Evolutionary conservation across 2,329 filamentous ascomycete species (phyloP).

Genomic region (Cytospora chrysosperma): DNA sequence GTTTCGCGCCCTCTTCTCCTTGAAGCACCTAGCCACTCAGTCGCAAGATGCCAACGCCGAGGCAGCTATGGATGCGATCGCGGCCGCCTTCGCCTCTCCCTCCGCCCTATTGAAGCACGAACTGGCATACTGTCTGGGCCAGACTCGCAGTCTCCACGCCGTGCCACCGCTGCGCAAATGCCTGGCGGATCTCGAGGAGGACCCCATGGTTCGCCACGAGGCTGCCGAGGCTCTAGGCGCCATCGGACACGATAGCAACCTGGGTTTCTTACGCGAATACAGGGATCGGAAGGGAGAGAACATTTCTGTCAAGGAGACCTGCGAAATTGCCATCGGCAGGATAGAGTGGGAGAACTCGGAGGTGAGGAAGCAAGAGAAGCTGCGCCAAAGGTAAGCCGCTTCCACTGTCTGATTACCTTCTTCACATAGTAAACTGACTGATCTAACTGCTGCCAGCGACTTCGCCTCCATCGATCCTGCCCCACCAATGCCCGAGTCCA

Average conservation of each 20-base stretch:
- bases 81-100: constrained; percentile 77
- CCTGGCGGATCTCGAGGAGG: constrained; percentile 75
- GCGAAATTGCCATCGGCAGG: constrained; percentile 91
- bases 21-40: constrained; percentile 85
- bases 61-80: constrained; percentile 74
- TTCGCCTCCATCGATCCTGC: constrained; percentile 96
- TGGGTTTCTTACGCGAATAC: constrained; percentile 71
- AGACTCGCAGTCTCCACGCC: constrained; percentile 76
- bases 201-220: constrained; percentile 94
- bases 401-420: neutral
- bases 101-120: constrained; percentile 95
- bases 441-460: constrained; percentile 59
- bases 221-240: constrained; percentile 93
- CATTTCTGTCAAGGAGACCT: constrained; percentile 87
- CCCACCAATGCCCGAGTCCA: constrained; percentile 75
- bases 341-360: constrained; percentile 90
- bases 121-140: constrained; percentile 93
- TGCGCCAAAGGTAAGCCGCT: constrained; percentile 70
- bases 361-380: constrained; percentile 67
- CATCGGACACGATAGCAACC: constrained; percentile 70
- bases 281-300: constrained; percentile 75
- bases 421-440: neutral
- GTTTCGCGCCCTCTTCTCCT: constrained; percentile 94
- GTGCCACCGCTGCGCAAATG: constrained; percentile 71
- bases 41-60: constrained; percentile 59